Evolutionary conservation across 306 rosid species (phyloP).

Genomic region (Fagus sylvatica): DNA sequence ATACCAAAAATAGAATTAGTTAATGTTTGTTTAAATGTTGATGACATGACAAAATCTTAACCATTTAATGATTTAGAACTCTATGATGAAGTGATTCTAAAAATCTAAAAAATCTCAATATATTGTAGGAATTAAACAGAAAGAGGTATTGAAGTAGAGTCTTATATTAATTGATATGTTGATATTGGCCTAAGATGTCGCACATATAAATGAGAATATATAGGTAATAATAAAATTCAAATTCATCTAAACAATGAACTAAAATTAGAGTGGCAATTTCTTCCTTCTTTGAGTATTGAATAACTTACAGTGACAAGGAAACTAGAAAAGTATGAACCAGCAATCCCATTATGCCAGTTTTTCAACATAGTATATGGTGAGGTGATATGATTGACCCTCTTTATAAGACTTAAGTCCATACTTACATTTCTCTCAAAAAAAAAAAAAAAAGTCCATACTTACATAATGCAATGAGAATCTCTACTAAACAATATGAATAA

Average conservation of each 20-base stretch:
- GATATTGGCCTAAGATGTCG: neutral
- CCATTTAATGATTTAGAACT: no score
- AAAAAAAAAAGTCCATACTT: neutral
- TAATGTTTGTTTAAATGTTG: no score
- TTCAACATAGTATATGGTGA: neutral
- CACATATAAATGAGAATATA: neutral
- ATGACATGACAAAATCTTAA: no score
- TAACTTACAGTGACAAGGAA: neutral
- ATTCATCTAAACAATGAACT: neutral
- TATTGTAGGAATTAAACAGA: neutral
- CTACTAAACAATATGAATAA: neutral
- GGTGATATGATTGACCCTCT: neutral
- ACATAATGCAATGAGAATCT: neutral
- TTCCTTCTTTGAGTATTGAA: neutral
- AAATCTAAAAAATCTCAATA: no score
- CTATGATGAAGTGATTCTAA: no score
- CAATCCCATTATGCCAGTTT: neutral
- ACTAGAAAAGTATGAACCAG: neutral
- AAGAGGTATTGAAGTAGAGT: neutral
- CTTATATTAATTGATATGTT: neutral
- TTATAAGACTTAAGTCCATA: neutral
- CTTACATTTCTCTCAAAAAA: neutral
- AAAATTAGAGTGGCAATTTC: neutral
- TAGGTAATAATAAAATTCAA: neutral
- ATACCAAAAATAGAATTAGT: no score